A percentile compares a stretch with the other conserved stretches of the same genome.
phyloP scores from a whole-genome alignment of 2,329 filamentous ascomycete species.

The Arthroderma sp. region DNA sequence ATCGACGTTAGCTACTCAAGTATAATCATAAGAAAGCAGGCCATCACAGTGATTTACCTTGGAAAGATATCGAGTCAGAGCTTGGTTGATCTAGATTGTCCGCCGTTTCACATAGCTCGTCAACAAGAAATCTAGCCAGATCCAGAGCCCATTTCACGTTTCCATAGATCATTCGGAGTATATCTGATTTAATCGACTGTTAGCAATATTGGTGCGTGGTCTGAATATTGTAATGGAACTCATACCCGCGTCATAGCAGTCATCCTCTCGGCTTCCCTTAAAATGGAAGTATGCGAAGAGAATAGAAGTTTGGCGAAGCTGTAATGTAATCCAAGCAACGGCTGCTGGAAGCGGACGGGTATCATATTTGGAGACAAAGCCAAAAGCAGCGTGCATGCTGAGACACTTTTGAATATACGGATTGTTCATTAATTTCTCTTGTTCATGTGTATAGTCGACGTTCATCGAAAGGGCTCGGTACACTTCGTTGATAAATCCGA shows the following conservation, averaged over 20 bases:
- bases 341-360: slow-evolving; percentile 56
- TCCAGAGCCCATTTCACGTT: slow-evolving; percentile 70
- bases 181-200: slow-evolving; percentile 36
- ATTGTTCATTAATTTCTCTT: slow-evolving; percentile 62
- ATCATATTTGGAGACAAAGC: slow-evolving; percentile 52
- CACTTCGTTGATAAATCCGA: slow-evolving; percentile 51
- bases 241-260: slow-evolving; percentile 46
- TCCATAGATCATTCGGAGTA: slow-evolving; percentile 58
- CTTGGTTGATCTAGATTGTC: slow-evolving; percentile 21
- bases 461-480: slow-evolving; percentile 57
- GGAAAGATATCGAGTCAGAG: too few relatives aligned
- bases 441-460: slow-evolving; percentile 72
- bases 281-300: slow-evolving; percentile 53
- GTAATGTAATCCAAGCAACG: slow-evolving; percentile 60
- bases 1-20: not conserved
- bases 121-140: slow-evolving; percentile 43
- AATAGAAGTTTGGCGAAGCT: slow-evolving; percentile 55
- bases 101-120: slow-evolving; percentile 37
- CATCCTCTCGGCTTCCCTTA: slow-evolving; percentile 38
- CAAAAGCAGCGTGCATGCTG: slow-evolving; percentile 65
- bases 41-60: not conserved
- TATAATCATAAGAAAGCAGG: not conserved
- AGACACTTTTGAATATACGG: slow-evolving; percentile 60
- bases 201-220: not conserved
- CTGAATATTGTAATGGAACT: not conserved